Conservation (phyloP, 1,139 yeast genomes). For the Schwanniomyces etchellsii region DNA sequence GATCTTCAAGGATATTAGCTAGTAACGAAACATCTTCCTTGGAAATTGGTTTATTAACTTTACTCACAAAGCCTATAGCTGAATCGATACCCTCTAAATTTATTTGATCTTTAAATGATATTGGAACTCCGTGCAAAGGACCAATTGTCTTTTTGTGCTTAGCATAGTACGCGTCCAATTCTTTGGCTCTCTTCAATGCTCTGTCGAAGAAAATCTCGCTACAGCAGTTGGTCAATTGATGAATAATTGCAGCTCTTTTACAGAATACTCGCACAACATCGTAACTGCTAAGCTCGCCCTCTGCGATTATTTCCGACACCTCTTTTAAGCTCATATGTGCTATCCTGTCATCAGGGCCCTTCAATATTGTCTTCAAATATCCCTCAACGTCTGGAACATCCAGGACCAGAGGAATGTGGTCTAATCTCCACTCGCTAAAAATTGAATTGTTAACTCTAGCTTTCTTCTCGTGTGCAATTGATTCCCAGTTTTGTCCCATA, state of each 20-base stretch:
- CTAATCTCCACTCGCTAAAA: constrained; percentile 18
- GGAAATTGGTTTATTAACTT: constrained; percentile 16
- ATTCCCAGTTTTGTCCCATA: background rate
- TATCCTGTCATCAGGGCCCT: constrained; percentile 2
- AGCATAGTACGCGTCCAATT: constrained; percentile 30
- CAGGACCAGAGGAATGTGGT: constrained; percentile 6
- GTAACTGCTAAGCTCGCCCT: constrained; percentile 8
- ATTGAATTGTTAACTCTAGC: constrained; percentile 9
- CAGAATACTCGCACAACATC: constrained; percentile 8
- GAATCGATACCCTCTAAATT: constrained; percentile 42
- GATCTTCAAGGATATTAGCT: constrained; percentile 31
- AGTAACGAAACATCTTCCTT: constrained; percentile 32
- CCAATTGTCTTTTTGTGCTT: constrained; percentile 38
- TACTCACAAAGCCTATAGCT: constrained; percentile 38
- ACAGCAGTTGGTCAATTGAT: constrained; percentile 37
- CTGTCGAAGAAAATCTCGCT: constrained; percentile 29
- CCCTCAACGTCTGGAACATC: constrained; percentile 7
- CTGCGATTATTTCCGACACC: constrained; percentile 2
- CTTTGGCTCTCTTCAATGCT: constrained; percentile 22
- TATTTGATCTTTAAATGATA: constrained; percentile 52
- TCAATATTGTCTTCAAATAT: constrained; percentile 6
- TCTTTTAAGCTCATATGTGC: background rate
- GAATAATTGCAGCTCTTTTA: constrained; percentile 38
- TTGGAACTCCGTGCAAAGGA: constrained; percentile 65
- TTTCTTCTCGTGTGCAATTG: background rate